Base-by-base conservation (phyloP, 2,329 filamentous ascomycete species). In the Paecilomyces formosus region DNA sequence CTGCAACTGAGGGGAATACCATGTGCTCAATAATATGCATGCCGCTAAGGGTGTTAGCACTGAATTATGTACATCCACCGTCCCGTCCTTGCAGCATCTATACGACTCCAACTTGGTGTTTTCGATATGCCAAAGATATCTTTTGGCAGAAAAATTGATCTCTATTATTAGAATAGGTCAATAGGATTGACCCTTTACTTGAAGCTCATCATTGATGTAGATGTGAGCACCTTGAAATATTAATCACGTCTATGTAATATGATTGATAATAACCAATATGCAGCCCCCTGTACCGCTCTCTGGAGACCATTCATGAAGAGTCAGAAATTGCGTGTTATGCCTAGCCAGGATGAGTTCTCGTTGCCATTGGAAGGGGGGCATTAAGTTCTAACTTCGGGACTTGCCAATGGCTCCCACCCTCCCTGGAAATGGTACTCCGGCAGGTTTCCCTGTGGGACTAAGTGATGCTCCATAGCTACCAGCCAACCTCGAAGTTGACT, bases 331-430 rank as follows among this genome's bases (percentile, higher is more conserved):
- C 24, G 24, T 26, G 24, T 26, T 26, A 26, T 26, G 24, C 2
- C 2, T 1, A 3, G 6, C 39, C 15, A 45, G 15, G 13, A 45
- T 18, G 4, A 45, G n/a, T 9, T 45, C 8, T 45, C n/a, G 60
- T 76, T 76, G 7, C 63, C 55, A 22, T 64, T 1, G 73, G 71
- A 62, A 78, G 78, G 1, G 69, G 60, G 39, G 65, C 63, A 18
- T 67, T 58, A 1, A 76, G 74, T 2, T 74, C 63, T 71, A 74
- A 0, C 67, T 72, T 49, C 78, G 55, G 55, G 79, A 78, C 57
- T 69, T 60, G 61, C 78, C 24, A 81, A 64, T 9, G 75, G 74
- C 35, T 68, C 70, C 78, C 78, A 81, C 0, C 76, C 77, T 35
- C 79, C 72, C 31, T 70, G 58, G 0, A 69, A 60, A 54, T 66